These are phyloP conservation scores for Acacia confusa DNA, from an alignment of 306 rosid species.

Conservation along the genomic window DNA sequence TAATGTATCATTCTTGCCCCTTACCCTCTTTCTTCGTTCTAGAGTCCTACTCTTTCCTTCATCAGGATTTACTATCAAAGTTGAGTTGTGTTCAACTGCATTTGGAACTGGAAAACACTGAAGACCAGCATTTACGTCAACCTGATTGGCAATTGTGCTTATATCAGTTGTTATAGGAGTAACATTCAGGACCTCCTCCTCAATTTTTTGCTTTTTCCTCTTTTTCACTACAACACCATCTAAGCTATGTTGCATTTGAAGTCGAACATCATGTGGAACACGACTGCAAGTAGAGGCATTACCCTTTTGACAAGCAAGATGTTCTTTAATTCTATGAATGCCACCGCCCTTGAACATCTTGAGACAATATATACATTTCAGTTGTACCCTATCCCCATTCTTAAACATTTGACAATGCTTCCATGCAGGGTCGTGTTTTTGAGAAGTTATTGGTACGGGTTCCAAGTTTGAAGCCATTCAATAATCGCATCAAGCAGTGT, in stretches of 20 bases:
- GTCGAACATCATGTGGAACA: constrained; percentile 78
- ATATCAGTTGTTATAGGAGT: constrained; percentile 45
- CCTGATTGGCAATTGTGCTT: constrained; percentile 39
- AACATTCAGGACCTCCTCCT: constrained; percentile 67
- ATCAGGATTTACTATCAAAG: constrained; percentile 42
- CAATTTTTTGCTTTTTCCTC: constrained; percentile 78
- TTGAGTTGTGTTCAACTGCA: constrained; percentile 41
- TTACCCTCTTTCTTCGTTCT: constrained; percentile 70
- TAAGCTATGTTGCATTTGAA: constrained; percentile 70
- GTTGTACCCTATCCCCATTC: constrained; percentile 80
- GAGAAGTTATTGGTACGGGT: constrained; percentile 72
- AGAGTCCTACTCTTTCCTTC: constrained; percentile 47
- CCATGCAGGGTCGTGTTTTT: constrained; percentile 95
- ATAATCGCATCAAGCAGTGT: constrained; percentile 27
- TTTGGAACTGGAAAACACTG: constrained; percentile 43
- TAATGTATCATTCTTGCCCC: constrained; percentile 45
- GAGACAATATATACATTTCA: constrained; percentile 77
- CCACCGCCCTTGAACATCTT: constrained; percentile 96
- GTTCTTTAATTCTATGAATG: constrained; percentile 97
- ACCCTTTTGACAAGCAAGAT: constrained; percentile 88
- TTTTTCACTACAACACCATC: constrained; percentile 85
- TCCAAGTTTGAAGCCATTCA: constrained; percentile 64
- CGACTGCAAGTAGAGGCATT: constrained; percentile 79
- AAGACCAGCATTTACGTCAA: constrained; percentile 45
- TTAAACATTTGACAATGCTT: constrained; percentile 88